Base-by-base conservation (phyloP, 1,284 basidiomycete species). In the Exobasidium cylindrosporum region DNA sequence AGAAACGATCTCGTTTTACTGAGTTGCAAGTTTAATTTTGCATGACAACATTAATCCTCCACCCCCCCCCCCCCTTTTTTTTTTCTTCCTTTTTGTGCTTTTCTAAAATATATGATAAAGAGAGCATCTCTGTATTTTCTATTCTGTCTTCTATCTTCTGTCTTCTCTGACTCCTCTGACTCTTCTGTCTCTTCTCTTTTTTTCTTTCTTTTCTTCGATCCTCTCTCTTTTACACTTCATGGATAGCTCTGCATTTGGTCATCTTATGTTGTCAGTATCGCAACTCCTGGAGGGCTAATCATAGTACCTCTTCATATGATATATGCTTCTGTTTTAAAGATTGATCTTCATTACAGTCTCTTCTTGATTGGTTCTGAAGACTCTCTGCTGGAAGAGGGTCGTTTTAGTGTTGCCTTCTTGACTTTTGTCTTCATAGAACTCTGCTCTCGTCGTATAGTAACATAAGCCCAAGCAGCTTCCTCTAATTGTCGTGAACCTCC, bases 11-110 rank as follows among this genome's bases (percentile, higher is more conserved):
- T 3, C 21, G 53, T 4, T 40, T 55, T 17, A 55, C 53, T 17
- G 53, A 55, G 29, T 14, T 55, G 53, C 53, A 50, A 7, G 47
- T 31, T 21, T 50, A 23, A 50, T n/a, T n/a, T n/a, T n/a, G n/a
- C n/a, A n/a, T n/a, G n/a, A n/a, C n/a, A n/a, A n/a, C n/a, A n/a
- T n/a, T n/a, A n/a, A n/a, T n/a, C n/a, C n/a, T n/a, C n/a, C n/a
- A n/a, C n/a, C n/a, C n/a, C n/a, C n/a, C n/a, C n/a, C n/a, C 23
- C 23, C 3, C 4, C 10, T 3, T 11, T 45, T 45, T 45, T 45
- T 23, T 11, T 4, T 45, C 23, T 4, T 11, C 35, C n/a, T 45
- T 45, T 45, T 4, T 45, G 43, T 23, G 17, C 10, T 45, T 11
- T 17, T 45, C 11, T 23, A 23, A 23, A 45, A 45, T 4, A 11